Conservation (phyloP, 2,329 filamentous ascomycete species). For the Microdochium paspali region DNA sequence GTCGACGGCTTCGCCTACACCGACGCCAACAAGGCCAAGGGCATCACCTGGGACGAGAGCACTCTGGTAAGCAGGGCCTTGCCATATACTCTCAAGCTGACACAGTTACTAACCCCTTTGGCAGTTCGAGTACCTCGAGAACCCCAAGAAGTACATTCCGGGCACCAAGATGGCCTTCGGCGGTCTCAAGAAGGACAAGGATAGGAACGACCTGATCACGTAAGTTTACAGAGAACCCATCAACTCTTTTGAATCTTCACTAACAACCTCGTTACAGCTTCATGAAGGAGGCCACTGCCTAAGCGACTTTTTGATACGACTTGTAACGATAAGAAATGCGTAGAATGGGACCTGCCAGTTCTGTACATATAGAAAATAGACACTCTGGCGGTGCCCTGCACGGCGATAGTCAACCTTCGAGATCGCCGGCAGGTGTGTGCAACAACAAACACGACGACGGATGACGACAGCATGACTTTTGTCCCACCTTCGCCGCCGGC, state of each 20-base stretch:
- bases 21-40: constrained; percentile 98
- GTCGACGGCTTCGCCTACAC: constrained; percentile 95
- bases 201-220: constrained; percentile 98
- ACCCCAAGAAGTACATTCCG: constrained; percentile 99
- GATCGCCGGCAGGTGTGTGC: constrained; percentile 10
- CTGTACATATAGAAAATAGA: constrained; percentile 25
- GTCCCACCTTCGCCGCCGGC: not conserved
- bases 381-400: constrained; percentile 13
- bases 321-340: constrained; percentile 24
- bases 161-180: constrained; percentile 99
- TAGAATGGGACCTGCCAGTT: constrained; percentile 20
- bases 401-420: constrained; percentile 15
- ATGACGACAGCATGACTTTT: not conserved
- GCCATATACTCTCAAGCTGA: not conserved
- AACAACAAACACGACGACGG: not conserved
- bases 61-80: constrained; percentile 56
- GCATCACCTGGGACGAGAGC: constrained; percentile 76
- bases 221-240: constrained; percentile 39
- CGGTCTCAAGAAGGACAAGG: constrained; percentile 99
- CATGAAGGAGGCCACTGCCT: constrained; percentile 62
- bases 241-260: constrained; percentile 1
- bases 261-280: constrained; percentile 37
- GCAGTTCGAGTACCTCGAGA: constrained; percentile 96
- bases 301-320: constrained; percentile 30
- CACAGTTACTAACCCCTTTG: constrained; percentile 7